These are phyloP conservation scores for Plasmodium blacklocki DNA, from an alignment of 169 alveolate species.

Conservation along the genomic window DNA sequence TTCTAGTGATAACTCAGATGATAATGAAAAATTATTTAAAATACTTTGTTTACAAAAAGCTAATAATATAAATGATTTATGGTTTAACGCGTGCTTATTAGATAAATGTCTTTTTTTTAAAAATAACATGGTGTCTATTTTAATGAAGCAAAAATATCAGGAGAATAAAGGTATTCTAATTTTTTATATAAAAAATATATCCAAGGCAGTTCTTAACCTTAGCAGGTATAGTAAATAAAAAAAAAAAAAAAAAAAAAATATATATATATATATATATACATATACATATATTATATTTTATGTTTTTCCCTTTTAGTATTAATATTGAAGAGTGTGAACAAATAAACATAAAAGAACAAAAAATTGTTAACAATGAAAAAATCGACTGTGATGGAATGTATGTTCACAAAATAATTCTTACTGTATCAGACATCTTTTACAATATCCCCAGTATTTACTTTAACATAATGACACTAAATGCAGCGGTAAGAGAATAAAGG, in stretches of 20 bases:
- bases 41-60: constrained; percentile 56
- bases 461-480: constrained; percentile 9
- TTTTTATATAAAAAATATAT: constrained; percentile 61
- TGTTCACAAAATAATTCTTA: constrained; percentile 22
- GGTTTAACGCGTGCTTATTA: constrained; percentile 67
- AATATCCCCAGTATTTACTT: constrained; percentile 44
- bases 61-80: constrained; percentile 50
- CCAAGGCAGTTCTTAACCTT: constrained; percentile 21
- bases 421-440: constrained; percentile 47
- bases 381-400: constrained; percentile 33
- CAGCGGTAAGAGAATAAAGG: constrained; percentile 20
- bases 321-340: constrained; percentile 49
- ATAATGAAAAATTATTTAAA: constrained; percentile 47
- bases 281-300: background rate
- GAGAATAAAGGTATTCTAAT: constrained; percentile 35
- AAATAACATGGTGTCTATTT: constrained; percentile 29
- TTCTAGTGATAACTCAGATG: constrained; percentile 26
- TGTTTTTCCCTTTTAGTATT: constrained; percentile 15
- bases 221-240: constrained; percentile 9
- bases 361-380: constrained; percentile 37
- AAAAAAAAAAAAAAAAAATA: background rate
- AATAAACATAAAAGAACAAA: constrained; percentile 48
- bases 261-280: background rate
- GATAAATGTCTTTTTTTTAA: constrained; percentile 38
- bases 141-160: constrained; percentile 54